These are phyloP conservation scores for Komagataella pseudopastoris DNA, from an alignment of 805 yeast species.

Conservation along the genomic window DNA sequence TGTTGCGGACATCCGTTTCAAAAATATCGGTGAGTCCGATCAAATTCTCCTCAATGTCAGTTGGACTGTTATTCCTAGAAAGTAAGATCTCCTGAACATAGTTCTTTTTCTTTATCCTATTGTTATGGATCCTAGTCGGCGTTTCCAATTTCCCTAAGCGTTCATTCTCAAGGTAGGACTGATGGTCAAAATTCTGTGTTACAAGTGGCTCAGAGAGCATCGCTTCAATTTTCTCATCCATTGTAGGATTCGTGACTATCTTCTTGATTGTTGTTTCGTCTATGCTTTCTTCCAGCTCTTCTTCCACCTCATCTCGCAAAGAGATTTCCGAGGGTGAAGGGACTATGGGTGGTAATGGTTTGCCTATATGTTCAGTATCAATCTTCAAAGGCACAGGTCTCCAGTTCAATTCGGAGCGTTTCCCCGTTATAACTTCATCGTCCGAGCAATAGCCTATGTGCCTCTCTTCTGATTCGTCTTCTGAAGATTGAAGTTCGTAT, in stretches of 20 bases:
- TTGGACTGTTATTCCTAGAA: constrained; percentile 1
- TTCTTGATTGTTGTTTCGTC: background rate
- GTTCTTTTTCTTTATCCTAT: constrained; percentile 5
- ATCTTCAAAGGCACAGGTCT: constrained; percentile 9
- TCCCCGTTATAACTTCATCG: background rate
- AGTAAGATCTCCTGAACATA: constrained; percentile 8
- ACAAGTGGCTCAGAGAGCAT: constrained; percentile 16
- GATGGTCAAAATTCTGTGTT: constrained; percentile 13
- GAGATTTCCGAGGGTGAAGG: constrained; percentile 19
- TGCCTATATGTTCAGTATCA: constrained; percentile 7
- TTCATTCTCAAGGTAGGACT: constrained; percentile 13
- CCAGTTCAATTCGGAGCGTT: constrained; percentile 12
- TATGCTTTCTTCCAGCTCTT: constrained; percentile 8
- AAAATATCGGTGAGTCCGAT: constrained; percentile 18
- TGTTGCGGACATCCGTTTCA: constrained; percentile 19
- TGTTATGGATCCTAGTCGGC: constrained; percentile 6
- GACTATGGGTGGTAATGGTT: constrained; percentile 22
- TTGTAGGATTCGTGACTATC: constrained; percentile 6
- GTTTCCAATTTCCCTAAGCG: constrained; percentile 10
- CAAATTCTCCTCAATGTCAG: constrained; percentile 13
- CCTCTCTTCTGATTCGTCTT: constrained; percentile 6
- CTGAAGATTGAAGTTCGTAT: constrained; percentile 14
- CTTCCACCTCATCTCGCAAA: constrained; percentile 13
- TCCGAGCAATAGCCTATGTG: background rate
- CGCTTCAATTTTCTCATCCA: constrained; percentile 31